Evolutionary conservation across 805 yeast genomes (phyloP).

Genomic region (Candida tallmaniae): DNA sequence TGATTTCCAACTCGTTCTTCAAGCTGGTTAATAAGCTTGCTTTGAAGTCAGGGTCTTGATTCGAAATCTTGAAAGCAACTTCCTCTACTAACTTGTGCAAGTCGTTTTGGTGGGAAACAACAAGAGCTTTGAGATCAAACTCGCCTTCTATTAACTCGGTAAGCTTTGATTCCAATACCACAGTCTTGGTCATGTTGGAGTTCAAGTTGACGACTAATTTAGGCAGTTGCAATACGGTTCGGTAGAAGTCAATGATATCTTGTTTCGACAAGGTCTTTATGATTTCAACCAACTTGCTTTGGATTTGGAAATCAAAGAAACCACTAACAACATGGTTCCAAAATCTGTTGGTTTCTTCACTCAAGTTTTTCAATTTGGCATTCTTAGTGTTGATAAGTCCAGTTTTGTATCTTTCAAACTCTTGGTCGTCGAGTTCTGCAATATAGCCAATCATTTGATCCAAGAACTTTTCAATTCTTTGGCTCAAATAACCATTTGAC

Average conservation of each 20-base stretch:
- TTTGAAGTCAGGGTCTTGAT: not conserved
- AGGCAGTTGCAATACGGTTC: conserved; percentile 28
- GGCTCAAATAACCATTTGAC: conserved; percentile 66
- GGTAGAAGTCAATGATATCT: conserved; percentile 56
- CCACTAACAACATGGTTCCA: conserved; percentile 71
- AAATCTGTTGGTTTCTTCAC: conserved; percentile 66
- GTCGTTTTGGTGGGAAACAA: conserved; percentile 4
- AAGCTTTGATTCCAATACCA: conserved; percentile 7
- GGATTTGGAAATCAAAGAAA: conserved; percentile 66
- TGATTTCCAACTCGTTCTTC: not conserved
- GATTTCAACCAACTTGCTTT: conserved; percentile 52
- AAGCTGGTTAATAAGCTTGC: conserved; percentile 3
- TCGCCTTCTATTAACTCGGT: not conserved
- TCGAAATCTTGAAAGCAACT: not conserved
- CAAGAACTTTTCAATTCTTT: conserved; percentile 69
- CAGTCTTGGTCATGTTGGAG: conserved; percentile 8
- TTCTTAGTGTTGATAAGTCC: conserved; percentile 63
- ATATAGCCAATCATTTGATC: conserved; percentile 42
- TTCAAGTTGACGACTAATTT: conserved; percentile 49
- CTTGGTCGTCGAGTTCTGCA: conserved; percentile 51
- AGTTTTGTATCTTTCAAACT: conserved; percentile 62
- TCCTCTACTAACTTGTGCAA: not conserved
- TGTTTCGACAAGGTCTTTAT: conserved; percentile 50
- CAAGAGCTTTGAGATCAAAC: not conserved
- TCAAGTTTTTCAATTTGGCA: conserved; percentile 71